Conservation (phyloP, 768 basidiomycete species). For the Russula sp. region DNA sequence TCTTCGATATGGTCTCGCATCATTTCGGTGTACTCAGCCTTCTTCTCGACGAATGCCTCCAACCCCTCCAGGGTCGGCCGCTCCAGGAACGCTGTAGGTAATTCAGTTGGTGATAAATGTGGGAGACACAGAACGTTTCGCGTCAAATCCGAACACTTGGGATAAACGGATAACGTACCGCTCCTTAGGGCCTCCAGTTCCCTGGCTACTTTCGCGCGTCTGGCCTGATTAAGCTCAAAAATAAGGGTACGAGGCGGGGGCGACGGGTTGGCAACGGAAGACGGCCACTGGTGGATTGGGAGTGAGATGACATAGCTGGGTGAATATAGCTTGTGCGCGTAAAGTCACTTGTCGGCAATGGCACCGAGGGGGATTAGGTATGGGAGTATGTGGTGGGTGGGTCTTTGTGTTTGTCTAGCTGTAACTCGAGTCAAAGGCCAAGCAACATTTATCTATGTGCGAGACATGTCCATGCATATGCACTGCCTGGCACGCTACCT, state of each 20-base stretch:
- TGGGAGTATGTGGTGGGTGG: background rate
- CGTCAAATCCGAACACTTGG: background rate
- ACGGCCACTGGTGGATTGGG: background rate
- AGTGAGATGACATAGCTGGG: background rate
- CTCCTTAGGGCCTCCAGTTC: background rate
- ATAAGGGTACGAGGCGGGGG: background rate
- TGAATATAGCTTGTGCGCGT: background rate
- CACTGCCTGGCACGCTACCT: background rate
- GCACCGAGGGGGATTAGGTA: background rate
- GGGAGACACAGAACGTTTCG: background rate
- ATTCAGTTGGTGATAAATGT: background rate
- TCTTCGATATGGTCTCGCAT: background rate
- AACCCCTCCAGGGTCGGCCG: slow-evolving; percentile 11
- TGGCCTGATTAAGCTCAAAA: background rate
- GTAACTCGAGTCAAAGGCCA: background rate
- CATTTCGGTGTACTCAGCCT: background rate
- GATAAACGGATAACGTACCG: background rate
- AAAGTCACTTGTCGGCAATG: background rate
- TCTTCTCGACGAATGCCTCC: slow-evolving; percentile 16
- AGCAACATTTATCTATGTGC: slow-evolving; percentile 3
- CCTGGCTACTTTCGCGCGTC: background rate
- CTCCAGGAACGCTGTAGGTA: background rate
- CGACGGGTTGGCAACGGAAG: background rate
- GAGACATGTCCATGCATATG: background rate
- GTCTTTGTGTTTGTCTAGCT: background rate